Evolutionary conservation across 208 protist species (phyloP), one percentile per base, ranked within the genome.

Genomic region (Acanthamoeba sp.): DNA sequence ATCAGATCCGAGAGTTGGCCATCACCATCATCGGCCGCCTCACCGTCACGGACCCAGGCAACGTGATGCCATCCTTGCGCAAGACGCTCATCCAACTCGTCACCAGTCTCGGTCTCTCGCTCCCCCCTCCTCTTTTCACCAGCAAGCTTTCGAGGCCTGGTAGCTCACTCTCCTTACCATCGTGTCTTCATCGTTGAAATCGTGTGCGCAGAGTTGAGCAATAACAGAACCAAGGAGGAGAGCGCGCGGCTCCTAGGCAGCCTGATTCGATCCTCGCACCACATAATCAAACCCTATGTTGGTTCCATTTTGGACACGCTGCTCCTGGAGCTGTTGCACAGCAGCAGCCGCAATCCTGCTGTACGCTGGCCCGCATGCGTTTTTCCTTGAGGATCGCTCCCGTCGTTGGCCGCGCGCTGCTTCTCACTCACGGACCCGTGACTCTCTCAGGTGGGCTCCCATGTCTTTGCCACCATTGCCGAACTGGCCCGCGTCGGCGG

Each of bases 41-140:
- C 10, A 97, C 97, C 18, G 42, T 91, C 22, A 90, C 84, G 99
- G n/a, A 99, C 95, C 98, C 98, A 0, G 97, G 98, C 18, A 93
- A 98, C 89, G 97, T 98, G 16, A 95, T 99, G 95, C 98, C 98
- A 20, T 94, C 95, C 20, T 92, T 99, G 2, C 95, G 98, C 78
- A 98, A 98, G 94, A 96, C 96, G 14, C 95, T 99, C 12, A 95
- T 99, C 42, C 98, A 98, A 73, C 87, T 99, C 2, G 91, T 99
- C 1, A 98, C 98, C 0, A 97, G 98, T 84, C 87, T 99, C 12
- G 96, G 82, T 90, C 10, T n/a, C n/a, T n/a, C n/a, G n/a, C n/a
- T n/a, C n/a, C n/a, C n/a, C n/a, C n/a, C n/a, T n/a, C n/a, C n/a
- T n/a, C n/a, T n/a, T n/a, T n/a, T n/a, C n/a, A n/a, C n/a, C n/a